Evolutionary conservation across 495 filamentous ascomycete genomes (phyloP).

Genomic region (Penicillium atrosanguineum): DNA sequence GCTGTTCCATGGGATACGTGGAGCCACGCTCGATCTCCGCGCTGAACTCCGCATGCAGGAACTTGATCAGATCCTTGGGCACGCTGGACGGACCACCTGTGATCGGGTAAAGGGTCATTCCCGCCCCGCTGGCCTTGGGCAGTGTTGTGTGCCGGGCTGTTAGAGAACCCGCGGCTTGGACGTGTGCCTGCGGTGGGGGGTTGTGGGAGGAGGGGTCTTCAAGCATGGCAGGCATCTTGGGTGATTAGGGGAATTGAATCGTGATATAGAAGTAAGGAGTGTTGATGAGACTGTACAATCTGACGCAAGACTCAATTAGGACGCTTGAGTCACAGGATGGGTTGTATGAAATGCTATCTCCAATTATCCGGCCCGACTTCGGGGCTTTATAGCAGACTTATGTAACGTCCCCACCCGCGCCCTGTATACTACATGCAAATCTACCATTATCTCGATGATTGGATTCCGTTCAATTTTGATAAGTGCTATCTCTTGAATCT

Average conservation of each 20-base stretch:
- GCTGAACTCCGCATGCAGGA: slow-evolving; percentile 79
- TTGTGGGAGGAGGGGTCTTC: slow-evolving; percentile 66
- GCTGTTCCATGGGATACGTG: slow-evolving; percentile 87
- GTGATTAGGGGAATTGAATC: not conserved
- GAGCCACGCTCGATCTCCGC: slow-evolving; percentile 88
- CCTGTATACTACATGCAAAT: not conserved
- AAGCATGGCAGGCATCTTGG: slow-evolving; percentile 56
- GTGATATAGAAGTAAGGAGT: not conserved
- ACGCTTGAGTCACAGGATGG: not conserved
- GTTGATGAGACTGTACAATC: not conserved
- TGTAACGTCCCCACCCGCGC: not conserved
- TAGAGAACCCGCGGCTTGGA: slow-evolving; percentile 57
- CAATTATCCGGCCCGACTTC: not conserved
- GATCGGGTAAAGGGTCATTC: slow-evolving; percentile 77
- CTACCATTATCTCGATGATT: not conserved
- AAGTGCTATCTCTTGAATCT: not conserved
- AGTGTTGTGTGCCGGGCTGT: slow-evolving; percentile 75
- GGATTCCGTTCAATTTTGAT: not conserved
- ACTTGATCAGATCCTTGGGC: slow-evolving; percentile 48
- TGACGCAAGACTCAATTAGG: not conserved
- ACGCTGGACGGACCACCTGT: slow-evolving; percentile 65
- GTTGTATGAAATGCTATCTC: not conserved
- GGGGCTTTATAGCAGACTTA: not conserved
- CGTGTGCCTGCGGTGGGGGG: slow-evolving; percentile 54
- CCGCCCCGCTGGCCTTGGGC: slow-evolving; percentile 65